Percentiles rank a stretch among this genome's conserved stretches.
These are phyloP conservation scores for Mitragyna speciosa DNA, from an alignment of 257 asterid genomes.

Conservation along the genomic window DNA sequence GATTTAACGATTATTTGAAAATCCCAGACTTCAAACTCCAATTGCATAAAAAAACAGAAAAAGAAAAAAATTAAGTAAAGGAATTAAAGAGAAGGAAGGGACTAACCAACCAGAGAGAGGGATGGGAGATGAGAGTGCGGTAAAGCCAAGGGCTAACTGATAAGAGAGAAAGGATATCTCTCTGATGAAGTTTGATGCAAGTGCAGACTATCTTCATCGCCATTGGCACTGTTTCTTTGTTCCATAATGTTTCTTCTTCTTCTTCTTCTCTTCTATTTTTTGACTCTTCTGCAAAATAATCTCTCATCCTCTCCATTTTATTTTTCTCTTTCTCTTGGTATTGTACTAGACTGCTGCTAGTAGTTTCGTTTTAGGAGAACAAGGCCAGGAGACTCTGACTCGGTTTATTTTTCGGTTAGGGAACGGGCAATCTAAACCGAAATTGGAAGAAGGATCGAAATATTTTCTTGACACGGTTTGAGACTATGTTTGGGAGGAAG, in stretches of 20 bases:
- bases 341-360: not conserved
- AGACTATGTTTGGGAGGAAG: too few species aligned
- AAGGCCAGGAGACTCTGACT: not conserved
- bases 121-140: constrained; percentile 61
- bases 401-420: not conserved
- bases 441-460: too few species aligned
- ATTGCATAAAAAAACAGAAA: constrained; percentile 3
- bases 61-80: not conserved
- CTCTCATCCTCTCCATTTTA: constrained; percentile 5
- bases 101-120: constrained; percentile 78
- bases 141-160: constrained; percentile 66
- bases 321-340: not conserved
- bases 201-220: constrained; percentile 83
- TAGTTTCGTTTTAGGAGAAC: too few species aligned
- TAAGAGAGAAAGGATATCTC: constrained; percentile 67
- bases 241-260: constrained; percentile 46
- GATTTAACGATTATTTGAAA: not conserved
- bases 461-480: too few species aligned
- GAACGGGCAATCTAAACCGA: not conserved
- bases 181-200: constrained; percentile 62
- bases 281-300: constrained; percentile 7
- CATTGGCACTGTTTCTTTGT: constrained; percentile 64
- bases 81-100: not conserved
- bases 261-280: not conserved
- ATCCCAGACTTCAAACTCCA: not conserved